Conservation (phyloP, 2,329 filamentous ascomycete genomes). For the Exophiala viscosa region DNA sequence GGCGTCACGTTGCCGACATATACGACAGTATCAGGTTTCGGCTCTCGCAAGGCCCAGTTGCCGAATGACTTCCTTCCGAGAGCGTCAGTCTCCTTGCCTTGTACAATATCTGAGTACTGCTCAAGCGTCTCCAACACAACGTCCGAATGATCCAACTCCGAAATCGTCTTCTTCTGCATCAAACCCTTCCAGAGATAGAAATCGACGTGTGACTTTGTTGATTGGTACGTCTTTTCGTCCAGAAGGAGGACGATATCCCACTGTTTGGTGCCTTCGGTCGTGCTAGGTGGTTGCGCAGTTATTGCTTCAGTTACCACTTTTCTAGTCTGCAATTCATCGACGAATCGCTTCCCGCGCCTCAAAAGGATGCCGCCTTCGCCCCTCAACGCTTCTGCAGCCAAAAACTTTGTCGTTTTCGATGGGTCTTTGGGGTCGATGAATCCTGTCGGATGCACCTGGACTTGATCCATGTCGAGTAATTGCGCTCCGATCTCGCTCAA, state of each 20-base stretch:
- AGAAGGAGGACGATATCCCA: constrained; percentile 59
- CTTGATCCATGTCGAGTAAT: constrained; percentile 46
- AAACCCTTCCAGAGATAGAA: constrained; percentile 64
- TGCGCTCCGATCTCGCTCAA: constrained; percentile 40
- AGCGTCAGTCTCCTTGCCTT: constrained; percentile 39
- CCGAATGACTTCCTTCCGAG: constrained; percentile 54
- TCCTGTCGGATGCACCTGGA: constrained; percentile 64
- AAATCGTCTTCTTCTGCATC: constrained; percentile 54
- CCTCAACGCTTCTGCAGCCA: constrained; percentile 60
- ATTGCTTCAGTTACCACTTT: constrained; percentile 55
- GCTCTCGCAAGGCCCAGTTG: constrained; percentile 51
- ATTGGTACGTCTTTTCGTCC: constrained; percentile 56
- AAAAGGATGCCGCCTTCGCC: constrained; percentile 62
- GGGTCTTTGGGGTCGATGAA: constrained; percentile 56
- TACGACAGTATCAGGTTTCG: constrained; percentile 50
- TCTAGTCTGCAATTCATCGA: constrained; percentile 61
- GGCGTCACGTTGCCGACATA: constrained; percentile 61
- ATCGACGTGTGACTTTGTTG: constrained; percentile 54
- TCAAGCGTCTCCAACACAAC: constrained; percentile 44
- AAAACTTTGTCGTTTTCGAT: constrained; percentile 53
- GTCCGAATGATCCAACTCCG: constrained; percentile 42
- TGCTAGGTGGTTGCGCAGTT: constrained; percentile 30
- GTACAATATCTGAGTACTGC: constrained; percentile 48
- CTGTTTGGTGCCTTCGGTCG: constrained; percentile 41
- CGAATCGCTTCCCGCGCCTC: constrained; percentile 49